Evolutionary conservation across 371 early-diverging fungal genomes (phyloP).

Genomic region (Batkoa obscura): DNA sequence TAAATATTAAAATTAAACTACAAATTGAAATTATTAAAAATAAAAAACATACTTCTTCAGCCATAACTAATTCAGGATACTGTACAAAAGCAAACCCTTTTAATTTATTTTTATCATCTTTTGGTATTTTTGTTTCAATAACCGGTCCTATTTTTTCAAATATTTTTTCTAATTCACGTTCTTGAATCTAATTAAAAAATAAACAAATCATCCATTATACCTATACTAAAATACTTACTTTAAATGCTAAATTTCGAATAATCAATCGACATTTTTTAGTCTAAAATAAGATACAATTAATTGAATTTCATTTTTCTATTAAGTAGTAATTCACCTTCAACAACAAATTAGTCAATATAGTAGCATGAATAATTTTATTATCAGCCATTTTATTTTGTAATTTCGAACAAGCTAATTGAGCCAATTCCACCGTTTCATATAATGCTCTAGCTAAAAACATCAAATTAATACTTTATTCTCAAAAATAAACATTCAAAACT

Average conservation of each 20-base stretch:
- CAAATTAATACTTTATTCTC: not conserved
- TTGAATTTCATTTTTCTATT: conserved; percentile 8
- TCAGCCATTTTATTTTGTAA: not conserved
- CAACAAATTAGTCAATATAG: not conserved
- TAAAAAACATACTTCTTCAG: conserved; percentile 21
- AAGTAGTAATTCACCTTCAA: conserved; percentile 6
- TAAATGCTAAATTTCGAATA: conserved; percentile 80
- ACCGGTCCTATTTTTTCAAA: conserved; percentile 42
- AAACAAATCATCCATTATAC: not conserved
- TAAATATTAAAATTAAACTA: not conserved
- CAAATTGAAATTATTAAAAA: not conserved
- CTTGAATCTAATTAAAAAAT: conserved; percentile 20
- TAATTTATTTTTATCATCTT: conserved; percentile 42
- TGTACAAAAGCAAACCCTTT: conserved; percentile 83
- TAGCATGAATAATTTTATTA: conserved; percentile 10
- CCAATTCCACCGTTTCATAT: conserved; percentile 4
- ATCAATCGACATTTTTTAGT: conserved; percentile 53
- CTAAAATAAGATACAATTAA: not conserved
- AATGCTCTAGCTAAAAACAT: not conserved
- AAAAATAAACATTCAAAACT: not conserved
- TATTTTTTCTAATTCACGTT: conserved; percentile 28
- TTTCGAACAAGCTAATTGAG: conserved; percentile 1
- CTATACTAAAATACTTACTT: conserved; percentile 10
- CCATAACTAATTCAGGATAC: conserved; percentile 39
- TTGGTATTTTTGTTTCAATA: conserved; percentile 45